Percentiles rank a stretch among this genome's conserved stretches.
Conservation (phyloP, 148 eudicot genomes). For the Hydrangea macrophylla region DNA sequence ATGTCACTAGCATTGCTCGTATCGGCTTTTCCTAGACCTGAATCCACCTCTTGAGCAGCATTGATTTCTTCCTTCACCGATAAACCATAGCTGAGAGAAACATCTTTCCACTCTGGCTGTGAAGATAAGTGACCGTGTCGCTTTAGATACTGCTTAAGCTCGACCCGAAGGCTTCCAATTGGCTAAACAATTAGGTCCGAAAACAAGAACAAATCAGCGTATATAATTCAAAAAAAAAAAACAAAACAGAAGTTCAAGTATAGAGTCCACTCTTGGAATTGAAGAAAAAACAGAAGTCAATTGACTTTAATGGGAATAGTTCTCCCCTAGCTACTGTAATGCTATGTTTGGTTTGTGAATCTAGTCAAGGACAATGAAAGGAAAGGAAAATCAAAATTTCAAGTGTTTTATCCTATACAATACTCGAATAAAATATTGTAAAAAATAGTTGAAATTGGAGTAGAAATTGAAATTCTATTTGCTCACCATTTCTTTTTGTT, state of each 20-base stretch:
- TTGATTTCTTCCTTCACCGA: constrained; percentile 18
- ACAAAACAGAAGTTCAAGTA: too few relatives aligned
- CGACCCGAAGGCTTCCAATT: constrained; percentile 32
- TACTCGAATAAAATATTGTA: too few relatives aligned
- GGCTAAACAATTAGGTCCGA: constrained; percentile 29
- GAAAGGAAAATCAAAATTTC: too few relatives aligned
- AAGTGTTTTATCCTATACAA: neutral
- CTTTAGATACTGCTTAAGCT: constrained; percentile 36
- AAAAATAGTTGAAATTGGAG: too few relatives aligned
- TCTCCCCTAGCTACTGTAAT: neutral
- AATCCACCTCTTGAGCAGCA: neutral
- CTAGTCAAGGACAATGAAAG: too few relatives aligned
- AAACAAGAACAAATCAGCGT: neutral
- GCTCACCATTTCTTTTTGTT: too few relatives aligned
- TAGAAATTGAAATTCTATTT: too few relatives aligned
- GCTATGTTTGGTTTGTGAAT: neutral
- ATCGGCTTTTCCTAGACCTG: neutral
- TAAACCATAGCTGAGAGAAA: constrained; percentile 33
- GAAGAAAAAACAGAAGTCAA: too few relatives aligned
- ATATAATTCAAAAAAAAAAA: neutral
- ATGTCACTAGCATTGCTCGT: neutral
- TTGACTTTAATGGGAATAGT: too few relatives aligned
- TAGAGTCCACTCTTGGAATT: too few relatives aligned
- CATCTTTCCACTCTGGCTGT: constrained; percentile 32
- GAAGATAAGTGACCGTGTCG: constrained; percentile 28